Percentiles rank a stretch among this genome's conserved stretches.
These are phyloP conservation scores for Hibiscus trionum DNA, from an alignment of 345 rosid genomes.

Conservation along the genomic window DNA sequence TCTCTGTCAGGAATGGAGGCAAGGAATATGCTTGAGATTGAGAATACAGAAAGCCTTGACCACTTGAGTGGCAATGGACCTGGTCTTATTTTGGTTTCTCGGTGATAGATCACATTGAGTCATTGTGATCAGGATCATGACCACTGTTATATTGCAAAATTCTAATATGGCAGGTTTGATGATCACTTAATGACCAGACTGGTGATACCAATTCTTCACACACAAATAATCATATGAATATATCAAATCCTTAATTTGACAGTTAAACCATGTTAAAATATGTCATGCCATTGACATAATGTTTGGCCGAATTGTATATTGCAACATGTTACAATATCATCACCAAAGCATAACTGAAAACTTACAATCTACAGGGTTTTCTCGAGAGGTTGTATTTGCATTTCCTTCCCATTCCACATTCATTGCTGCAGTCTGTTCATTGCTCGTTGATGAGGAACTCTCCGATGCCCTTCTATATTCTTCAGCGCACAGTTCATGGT, in stretches of 20 bases:
- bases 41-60: too few relatives aligned
- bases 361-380: slow-evolving; percentile 59
- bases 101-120: too few relatives aligned
- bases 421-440: slow-evolving; percentile 28
- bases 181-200: background rate
- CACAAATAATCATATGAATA: background rate
- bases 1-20: background rate
- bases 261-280: background rate
- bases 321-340: background rate
- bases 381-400: slow-evolving; percentile 28
- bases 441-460: slow-evolving; percentile 29
- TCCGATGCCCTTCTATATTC: slow-evolving; percentile 45
- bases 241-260: background rate
- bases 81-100: too few relatives aligned
- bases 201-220: background rate
- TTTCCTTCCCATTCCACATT: slow-evolving; percentile 41
- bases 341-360: slow-evolving; percentile 11
- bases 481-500: slow-evolving; percentile 31
- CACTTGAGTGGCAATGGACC: too few relatives aligned
- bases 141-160: too few relatives aligned
- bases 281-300: background rate
- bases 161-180: background rate
- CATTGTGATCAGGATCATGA: too few relatives aligned
- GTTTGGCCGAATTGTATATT: background rate
- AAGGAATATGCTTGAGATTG: too few relatives aligned